Evolutionary conservation across 83 land plant genomes (phyloP).

Genomic region (Diphasiastrum complanatum): DNA sequence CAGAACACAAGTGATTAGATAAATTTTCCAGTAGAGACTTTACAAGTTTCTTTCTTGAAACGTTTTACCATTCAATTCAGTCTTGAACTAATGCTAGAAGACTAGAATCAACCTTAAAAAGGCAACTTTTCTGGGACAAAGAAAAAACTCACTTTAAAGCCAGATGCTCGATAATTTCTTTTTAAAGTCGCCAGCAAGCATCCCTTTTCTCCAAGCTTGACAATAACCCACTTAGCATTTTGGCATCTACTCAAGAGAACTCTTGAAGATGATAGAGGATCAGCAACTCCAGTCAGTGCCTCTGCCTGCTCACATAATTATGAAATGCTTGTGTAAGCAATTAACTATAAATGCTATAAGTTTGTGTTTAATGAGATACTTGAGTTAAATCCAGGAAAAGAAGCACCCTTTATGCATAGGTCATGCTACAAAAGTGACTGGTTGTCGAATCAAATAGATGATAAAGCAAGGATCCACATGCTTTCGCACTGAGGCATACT

Average conservation of each 20-base stretch:
- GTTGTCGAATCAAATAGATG: no score
- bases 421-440: no score
- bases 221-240: slow-evolving; percentile 67
- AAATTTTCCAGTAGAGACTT: background rate
- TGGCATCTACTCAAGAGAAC: slow-evolving; percentile 45
- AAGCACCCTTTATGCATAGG: no score
- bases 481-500: no score
- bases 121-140: background rate
- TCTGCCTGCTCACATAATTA: slow-evolving; percentile 46
- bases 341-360: background rate
- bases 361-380: background rate
- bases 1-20: background rate
- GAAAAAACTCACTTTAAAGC: slow-evolving; percentile 48
- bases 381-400: background rate
- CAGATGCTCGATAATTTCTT: slow-evolving; percentile 51
- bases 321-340: background rate
- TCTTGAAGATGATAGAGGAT: slow-evolving; percentile 62
- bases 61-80: background rate
- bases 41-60: background rate
- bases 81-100: slow-evolving; percentile 1
- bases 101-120: background rate
- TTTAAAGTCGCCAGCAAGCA: slow-evolving; percentile 51
- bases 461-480: no score
- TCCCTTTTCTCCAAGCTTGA: slow-evolving; percentile 74
- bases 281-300: slow-evolving; percentile 57